A percentile compares a stretch with the other conserved stretches of the same genome.
Evolutionary conservation across 257 asterid species (phyloP).

Genomic region (Sherardia arvensis): DNA sequence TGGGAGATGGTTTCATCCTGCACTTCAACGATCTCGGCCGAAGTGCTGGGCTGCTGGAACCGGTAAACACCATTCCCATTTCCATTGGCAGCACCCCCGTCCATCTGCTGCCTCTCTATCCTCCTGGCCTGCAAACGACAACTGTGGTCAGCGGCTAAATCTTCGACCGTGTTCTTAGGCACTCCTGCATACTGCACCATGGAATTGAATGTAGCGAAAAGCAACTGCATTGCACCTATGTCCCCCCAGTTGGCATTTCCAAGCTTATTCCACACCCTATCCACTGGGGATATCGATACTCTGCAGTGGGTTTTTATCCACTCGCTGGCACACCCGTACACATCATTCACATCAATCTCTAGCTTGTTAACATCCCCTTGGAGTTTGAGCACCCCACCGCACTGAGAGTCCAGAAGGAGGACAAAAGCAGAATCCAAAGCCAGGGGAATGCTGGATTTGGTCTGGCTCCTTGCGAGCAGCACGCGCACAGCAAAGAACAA

Average conservation of each 20-base stretch:
- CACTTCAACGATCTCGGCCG: conserved; percentile 94
- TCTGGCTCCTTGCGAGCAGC: conserved; percentile 75
- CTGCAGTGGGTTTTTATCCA: conserved; percentile 68
- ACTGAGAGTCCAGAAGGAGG: conserved; percentile 75
- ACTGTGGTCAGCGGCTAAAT: conserved; percentile 93
- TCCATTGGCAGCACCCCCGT: conserved; percentile 33
- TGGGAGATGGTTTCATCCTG: conserved; percentile 53
- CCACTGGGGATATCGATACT: conserved; percentile 68
- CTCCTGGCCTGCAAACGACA: conserved; percentile 86
- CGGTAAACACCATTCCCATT: conserved; percentile 62
- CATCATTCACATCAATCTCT: conserved; percentile 54
- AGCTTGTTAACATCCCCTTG: conserved; percentile 85
- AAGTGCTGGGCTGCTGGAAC: conserved; percentile 60
- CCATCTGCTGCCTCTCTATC: conserved; percentile 72
- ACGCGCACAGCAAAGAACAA: conserved; percentile 80
- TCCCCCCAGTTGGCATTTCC: conserved; percentile 99
- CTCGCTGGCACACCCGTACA: conserved; percentile 75
- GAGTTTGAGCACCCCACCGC: conserved; percentile 77
- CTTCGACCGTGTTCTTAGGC: conserved; percentile 71
- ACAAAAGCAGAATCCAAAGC: conserved; percentile 61
- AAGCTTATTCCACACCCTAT: conserved; percentile 93
- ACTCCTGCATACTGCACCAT: conserved; percentile 69
- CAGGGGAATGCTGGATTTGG: conserved; percentile 70
- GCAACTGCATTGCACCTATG: conserved; percentile 85
- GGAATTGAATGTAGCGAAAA: conserved; percentile 85